phyloP scores from a whole-genome alignment of 177 flowering plant species.

The Tripterygium wilfordii region DNA sequence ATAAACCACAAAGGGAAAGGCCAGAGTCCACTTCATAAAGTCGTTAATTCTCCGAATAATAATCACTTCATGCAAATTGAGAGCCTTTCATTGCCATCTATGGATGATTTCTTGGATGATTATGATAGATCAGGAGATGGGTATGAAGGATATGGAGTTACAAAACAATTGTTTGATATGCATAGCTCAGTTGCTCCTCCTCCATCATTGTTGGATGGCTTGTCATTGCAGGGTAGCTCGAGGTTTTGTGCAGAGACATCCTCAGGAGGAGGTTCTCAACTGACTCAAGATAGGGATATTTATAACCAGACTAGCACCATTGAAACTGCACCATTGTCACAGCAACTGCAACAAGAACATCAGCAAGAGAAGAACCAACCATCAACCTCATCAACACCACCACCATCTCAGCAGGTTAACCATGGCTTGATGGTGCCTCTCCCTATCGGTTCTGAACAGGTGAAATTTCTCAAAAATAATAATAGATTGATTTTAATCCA shows the following conservation, averaged over 20 bases:
- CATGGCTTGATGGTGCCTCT: conserved; percentile 29
- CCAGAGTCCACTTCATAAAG: conserved; percentile 47
- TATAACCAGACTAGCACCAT: conserved; percentile 24
- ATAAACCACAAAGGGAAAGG: conserved; percentile 33
- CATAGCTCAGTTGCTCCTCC: conserved; percentile 15
- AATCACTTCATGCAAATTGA: conserved; percentile 41
- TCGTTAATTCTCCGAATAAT: conserved; percentile 30
- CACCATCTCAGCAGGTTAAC: conserved; percentile 16
- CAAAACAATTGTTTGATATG: conserved; percentile 22
- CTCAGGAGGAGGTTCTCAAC: conserved; percentile 21
- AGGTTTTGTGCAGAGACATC: conserved; percentile 38
- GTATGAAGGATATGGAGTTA: conserved; percentile 12
- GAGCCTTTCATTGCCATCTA: conserved; percentile 30
- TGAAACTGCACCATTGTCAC: conserved; percentile 19
- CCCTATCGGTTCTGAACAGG: conserved; percentile 41
- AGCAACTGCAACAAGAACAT: conserved; percentile 28
- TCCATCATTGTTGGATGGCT: conserved; percentile 27
- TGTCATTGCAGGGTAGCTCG: conserved; percentile 15
- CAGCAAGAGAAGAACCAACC: conserved; percentile 22
- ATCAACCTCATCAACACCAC: conserved; percentile 12
- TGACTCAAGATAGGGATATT: conserved; percentile 20
- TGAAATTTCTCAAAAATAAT: too few species aligned
- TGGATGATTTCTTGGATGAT: conserved; percentile 46
- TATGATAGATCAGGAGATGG: conserved; percentile 30
- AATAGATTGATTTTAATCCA: too few species aligned